Evolutionary conservation across 2,329 filamentous ascomycete genomes (phyloP).

Genomic region (Xylariales sp.): DNA sequence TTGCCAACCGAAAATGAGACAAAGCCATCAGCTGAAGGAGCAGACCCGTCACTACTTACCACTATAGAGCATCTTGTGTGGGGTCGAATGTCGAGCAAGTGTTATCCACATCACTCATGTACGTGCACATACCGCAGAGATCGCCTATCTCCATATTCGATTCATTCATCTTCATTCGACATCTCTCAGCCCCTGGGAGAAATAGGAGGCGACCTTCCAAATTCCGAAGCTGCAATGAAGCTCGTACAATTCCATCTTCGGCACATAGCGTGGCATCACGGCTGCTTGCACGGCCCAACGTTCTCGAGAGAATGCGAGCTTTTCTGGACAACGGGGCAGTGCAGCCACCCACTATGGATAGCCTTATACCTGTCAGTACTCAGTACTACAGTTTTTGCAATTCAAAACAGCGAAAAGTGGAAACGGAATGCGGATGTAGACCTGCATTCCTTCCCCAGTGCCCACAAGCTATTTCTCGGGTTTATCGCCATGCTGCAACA

Average conservation of each 20-base stretch:
- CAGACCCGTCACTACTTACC: neutral
- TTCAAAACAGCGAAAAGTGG: constrained; percentile 2
- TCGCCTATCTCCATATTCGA: no score
- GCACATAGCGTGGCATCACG: constrained; percentile 1
- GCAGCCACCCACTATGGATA: neutral
- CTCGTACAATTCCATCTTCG: constrained; percentile 2
- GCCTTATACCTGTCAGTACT: constrained; percentile 1
- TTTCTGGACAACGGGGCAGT: neutral
- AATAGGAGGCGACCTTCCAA: neutral
- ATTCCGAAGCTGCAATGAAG: neutral
- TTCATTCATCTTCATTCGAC: neutral
- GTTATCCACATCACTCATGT: neutral
- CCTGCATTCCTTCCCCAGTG: neutral
- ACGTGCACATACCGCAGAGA: neutral
- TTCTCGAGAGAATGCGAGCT: neutral
- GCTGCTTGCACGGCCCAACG: constrained; percentile 1
- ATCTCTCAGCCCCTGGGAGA: neutral
- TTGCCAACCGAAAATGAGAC: neutral
- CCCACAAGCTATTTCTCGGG: neutral
- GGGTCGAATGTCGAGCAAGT: constrained; percentile 1
- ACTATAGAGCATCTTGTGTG: neutral
- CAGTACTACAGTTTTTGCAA: constrained; percentile 1
- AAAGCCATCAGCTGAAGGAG: neutral
- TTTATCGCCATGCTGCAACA: neutral
- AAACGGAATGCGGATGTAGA: neutral